phyloP scores from a whole-genome alignment of 495 filamentous ascomycete species.

The Trichoderma gamsii region DNA sequence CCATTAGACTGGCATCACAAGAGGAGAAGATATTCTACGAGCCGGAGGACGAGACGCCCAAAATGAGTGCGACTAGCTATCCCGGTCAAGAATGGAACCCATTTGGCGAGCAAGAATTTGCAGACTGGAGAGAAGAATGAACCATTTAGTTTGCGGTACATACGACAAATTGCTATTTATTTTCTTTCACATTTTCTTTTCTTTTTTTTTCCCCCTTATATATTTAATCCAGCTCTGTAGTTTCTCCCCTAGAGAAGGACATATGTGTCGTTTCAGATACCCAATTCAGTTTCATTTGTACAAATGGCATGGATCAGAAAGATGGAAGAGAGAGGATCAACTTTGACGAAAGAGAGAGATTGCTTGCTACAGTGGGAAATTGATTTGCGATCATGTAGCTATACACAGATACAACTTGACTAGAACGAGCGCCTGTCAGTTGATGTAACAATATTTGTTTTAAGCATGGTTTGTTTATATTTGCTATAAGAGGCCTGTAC shows the following conservation, averaged over 20 bases:
- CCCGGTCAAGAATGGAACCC: constrained; percentile 82
- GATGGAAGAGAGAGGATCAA: background rate
- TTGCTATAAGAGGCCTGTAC: too few relatives aligned
- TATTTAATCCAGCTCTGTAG: background rate
- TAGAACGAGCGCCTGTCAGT: background rate
- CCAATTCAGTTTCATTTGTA: constrained; percentile 5
- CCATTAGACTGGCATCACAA: constrained; percentile 27
- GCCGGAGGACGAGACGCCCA: constrained; percentile 45
- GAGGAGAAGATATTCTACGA: constrained; percentile 46
- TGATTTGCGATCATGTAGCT: background rate
- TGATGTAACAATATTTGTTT: background rate
- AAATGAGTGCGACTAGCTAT: constrained; percentile 74
- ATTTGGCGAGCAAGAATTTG: constrained; percentile 29
- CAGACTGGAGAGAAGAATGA: constrained; percentile 24
- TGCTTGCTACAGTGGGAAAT: background rate
- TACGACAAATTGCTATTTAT: background rate
- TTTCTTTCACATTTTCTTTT: background rate
- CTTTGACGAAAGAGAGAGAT: background rate
- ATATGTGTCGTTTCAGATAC: constrained; percentile 12
- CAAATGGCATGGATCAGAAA: background rate
- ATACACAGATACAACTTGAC: background rate
- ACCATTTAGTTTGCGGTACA: constrained; percentile 18
- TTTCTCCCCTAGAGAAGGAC: background rate
- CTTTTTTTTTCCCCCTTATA: background rate
- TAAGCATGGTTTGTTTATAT: background rate